phyloP scores from a whole-genome alignment of 1,139 yeast species.

The Zhuliangozyma parablackwelliae region DNA sequence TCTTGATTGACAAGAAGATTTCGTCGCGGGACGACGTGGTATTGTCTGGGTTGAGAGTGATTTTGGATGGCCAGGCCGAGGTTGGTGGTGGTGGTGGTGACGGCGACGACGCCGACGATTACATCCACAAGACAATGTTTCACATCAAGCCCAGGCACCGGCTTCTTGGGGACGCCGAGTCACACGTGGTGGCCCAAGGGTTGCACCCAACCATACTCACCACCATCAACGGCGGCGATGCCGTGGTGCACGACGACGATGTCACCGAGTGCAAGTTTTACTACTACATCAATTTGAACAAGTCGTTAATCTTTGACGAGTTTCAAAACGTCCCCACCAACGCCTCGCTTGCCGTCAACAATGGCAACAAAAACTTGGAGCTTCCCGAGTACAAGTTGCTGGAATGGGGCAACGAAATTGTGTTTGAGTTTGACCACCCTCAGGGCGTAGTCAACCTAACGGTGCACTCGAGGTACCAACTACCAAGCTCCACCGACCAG shows the following conservation, averaged over 20 bases:
- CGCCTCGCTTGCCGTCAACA: conserved; percentile 21
- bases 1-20: conserved; percentile 21
- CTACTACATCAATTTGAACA: conserved; percentile 29
- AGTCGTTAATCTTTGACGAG: conserved; percentile 37
- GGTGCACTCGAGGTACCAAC: conserved; percentile 38
- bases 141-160: conserved; percentile 44
- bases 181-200: conserved; percentile 24
- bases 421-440: conserved; percentile 23
- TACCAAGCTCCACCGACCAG: conserved; percentile 17
- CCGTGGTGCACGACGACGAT: conserved; percentile 21
- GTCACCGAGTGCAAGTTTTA: conserved; percentile 28
- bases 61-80: conserved; percentile 14
- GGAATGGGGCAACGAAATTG: conserved; percentile 41
- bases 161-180: conserved; percentile 7
- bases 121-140: conserved; percentile 34
- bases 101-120: conserved; percentile 9
- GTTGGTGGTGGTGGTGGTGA: conserved; percentile 8
- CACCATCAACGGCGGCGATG: conserved; percentile 5
- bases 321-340: conserved; percentile 29
- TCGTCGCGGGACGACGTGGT: conserved; percentile 29
- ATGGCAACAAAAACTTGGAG: conserved; percentile 37
- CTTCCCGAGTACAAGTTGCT: conserved; percentile 37
- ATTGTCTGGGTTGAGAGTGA: conserved; percentile 31
- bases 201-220: conserved; percentile 34
- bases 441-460: conserved; percentile 19